phyloP scores from a whole-genome alignment of 2,329 filamentous ascomycete genomes.

The Microcyclospora tardicrescens region DNA sequence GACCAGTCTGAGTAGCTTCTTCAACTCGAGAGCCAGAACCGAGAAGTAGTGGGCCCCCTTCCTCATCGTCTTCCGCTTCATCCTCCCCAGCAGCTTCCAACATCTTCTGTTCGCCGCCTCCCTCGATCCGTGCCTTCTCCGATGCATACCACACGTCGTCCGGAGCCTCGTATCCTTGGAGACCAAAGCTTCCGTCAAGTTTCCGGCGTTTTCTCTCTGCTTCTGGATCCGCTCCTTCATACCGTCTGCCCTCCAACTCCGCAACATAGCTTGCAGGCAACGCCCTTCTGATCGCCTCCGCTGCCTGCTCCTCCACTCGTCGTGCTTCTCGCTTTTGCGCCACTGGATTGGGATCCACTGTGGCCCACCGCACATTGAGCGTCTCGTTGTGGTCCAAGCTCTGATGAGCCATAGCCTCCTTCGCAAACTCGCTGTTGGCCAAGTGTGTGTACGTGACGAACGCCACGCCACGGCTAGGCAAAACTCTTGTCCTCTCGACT shows the following conservation, averaged over 20 bases:
- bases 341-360: conserved; percentile 87
- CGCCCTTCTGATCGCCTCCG: conserved; percentile 78
- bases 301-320: conserved; percentile 87
- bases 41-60: conserved; percentile 26
- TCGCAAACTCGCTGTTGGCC: conserved; percentile 78
- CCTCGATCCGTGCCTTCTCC: conserved; percentile 53
- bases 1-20: conserved; percentile 39
- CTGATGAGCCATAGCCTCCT: conserved; percentile 79
- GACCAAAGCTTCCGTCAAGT: conserved; percentile 75
- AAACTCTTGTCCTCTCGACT: conserved; percentile 70
- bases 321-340: conserved; percentile 84
- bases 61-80: conserved; percentile 37
- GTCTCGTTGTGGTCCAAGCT: conserved; percentile 82
- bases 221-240: conserved; percentile 47
- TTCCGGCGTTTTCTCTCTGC: conserved; percentile 73
- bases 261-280: conserved; percentile 83
- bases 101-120: conserved; percentile 48
- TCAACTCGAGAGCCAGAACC: conserved; percentile 31
- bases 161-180: conserved; percentile 85
- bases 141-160: conserved; percentile 88
- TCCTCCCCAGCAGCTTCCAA: conserved; percentile 36
- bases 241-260: conserved; percentile 69
- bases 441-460: conserved; percentile 94
- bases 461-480: conserved; percentile 79
- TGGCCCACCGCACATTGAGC: conserved; percentile 93